Evolutionary conservation across 2,329 filamentous ascomycete species (phyloP).

Genomic region (Colletotrichum spaethianum): DNA sequence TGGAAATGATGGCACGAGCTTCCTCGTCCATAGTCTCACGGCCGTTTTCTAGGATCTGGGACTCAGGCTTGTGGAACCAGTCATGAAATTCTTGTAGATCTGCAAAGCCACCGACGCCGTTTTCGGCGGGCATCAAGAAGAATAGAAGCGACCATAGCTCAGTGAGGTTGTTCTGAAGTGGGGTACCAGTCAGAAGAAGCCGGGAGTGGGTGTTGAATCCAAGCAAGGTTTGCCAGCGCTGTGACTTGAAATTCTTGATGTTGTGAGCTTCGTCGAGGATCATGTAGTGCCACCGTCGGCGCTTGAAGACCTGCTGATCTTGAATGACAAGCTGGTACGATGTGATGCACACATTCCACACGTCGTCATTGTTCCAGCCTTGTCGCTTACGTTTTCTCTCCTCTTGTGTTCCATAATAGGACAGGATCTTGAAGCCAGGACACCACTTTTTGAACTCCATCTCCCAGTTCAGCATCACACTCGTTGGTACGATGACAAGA

Average conservation of each 20-base stretch:
- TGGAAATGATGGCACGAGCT: slow-evolving; percentile 89
- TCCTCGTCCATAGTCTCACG: slow-evolving; percentile 95
- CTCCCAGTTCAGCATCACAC: slow-evolving; percentile 99
- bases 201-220: slow-evolving; percentile 93
- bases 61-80: slow-evolving; percentile 95
- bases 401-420: slow-evolving; percentile 95
- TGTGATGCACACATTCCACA: slow-evolving; percentile 98
- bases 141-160: slow-evolving; percentile 98
- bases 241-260: slow-evolving; percentile 99
- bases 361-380: slow-evolving; percentile 93
- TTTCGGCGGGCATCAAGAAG: slow-evolving; percentile 94
- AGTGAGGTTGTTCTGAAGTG: slow-evolving; percentile 95
- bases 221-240: slow-evolving; percentile 94
- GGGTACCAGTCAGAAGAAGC: slow-evolving; percentile 91
- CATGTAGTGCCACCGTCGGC: slow-evolving; percentile 96
- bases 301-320: slow-evolving; percentile 93
- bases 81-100: slow-evolving; percentile 96
- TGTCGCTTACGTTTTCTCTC: slow-evolving; percentile 92
- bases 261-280: slow-evolving; percentile 99
- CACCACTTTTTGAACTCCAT: slow-evolving; percentile 99
- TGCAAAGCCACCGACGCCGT: slow-evolving; percentile 90
- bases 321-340: slow-evolving; percentile 97
- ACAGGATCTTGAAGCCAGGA: slow-evolving; percentile 96
- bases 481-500: slow-evolving; percentile 95
- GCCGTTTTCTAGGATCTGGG: slow-evolving; percentile 95